Conservation (phyloP, 129 eudicot species). For the Helichrysum umbraculigerum region DNA sequence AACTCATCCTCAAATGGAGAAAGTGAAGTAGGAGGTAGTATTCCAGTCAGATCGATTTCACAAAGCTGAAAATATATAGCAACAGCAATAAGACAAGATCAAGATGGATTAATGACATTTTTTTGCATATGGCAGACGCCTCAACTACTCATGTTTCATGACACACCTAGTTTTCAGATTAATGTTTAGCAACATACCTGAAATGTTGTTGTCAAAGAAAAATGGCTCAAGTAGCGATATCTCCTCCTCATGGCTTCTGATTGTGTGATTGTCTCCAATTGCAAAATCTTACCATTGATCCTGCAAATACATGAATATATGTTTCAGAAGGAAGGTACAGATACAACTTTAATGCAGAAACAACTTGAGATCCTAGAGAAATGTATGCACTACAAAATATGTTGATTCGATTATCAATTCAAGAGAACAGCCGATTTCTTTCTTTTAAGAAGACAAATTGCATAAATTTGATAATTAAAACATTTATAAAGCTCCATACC, state of each 20-base stretch:
- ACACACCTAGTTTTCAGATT: constrained; percentile 2
- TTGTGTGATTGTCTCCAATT: constrained; percentile 83
- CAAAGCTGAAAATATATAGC: constrained; percentile 60
- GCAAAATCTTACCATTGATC: constrained; percentile 81
- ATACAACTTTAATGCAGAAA: background rate
- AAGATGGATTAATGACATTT: background rate
- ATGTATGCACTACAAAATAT: background rate
- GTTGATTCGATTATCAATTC: background rate
- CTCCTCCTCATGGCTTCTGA: constrained; percentile 95
- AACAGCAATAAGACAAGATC: constrained; percentile 22
- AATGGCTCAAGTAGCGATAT: constrained; percentile 89
- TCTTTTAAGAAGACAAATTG: background rate
- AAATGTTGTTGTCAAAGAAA: constrained; percentile 87
- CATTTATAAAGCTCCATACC: constrained; percentile 37
- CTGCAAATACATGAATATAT: constrained; percentile 41
- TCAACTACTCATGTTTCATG: background rate
- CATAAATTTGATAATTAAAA: background rate
- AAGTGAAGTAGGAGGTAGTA: constrained; percentile 67
- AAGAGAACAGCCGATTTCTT: background rate
- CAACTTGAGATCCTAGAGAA: background rate
- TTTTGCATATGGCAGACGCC: constrained; percentile 1
- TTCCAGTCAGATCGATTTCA: constrained; percentile 73
- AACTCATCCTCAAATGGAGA: constrained; percentile 87
- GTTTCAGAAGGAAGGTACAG: constrained; percentile 13
- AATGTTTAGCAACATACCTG: constrained; percentile 48